A percentile compares a stretch with the other conserved stretches of the same genome.
Conservation (phyloP, 2,329 filamentous ascomycete genomes). For the Apiospora pterosperma region DNA sequence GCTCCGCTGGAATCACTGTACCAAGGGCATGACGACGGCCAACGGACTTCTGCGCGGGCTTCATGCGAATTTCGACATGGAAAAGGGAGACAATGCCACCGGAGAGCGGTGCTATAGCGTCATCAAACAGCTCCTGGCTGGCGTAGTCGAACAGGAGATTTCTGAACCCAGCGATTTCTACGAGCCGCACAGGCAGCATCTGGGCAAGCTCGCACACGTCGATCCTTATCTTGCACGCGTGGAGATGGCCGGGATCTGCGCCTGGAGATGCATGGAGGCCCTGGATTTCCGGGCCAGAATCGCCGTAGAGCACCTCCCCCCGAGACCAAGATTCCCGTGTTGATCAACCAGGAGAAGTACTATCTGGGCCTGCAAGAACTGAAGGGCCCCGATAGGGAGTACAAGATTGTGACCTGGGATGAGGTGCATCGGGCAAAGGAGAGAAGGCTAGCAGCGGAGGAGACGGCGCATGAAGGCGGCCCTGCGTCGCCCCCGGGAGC, state of each 20-base stretch:
- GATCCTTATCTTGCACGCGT: not conserved
- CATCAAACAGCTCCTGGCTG: not conserved
- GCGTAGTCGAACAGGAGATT: not conserved
- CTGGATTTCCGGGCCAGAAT: not conserved
- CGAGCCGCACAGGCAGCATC: not conserved
- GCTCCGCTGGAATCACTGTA: not conserved
- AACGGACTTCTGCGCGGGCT: not conserved
- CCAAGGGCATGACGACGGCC: not conserved
- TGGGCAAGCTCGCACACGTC: not conserved
- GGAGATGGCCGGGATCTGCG: slow-evolving; percentile 3
- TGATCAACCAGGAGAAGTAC: not conserved
- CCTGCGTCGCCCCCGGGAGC: not conserved
- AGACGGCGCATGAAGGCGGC: not conserved
- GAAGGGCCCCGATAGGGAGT: not conserved
- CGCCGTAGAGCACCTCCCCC: not conserved
- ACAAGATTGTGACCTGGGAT: not conserved
- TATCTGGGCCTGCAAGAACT: not conserved
- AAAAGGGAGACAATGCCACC: not conserved
- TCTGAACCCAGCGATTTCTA: not conserved
- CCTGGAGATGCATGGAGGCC: slow-evolving; percentile 1
- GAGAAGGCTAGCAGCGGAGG: not conserved
- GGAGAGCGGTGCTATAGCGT: not conserved
- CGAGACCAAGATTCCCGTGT: not conserved
- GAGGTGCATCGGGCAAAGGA: not conserved
- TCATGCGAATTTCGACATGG: not conserved